Evolutionary conservation across 345 rosid species (phyloP).

Genomic region (Salix caprea): DNA sequence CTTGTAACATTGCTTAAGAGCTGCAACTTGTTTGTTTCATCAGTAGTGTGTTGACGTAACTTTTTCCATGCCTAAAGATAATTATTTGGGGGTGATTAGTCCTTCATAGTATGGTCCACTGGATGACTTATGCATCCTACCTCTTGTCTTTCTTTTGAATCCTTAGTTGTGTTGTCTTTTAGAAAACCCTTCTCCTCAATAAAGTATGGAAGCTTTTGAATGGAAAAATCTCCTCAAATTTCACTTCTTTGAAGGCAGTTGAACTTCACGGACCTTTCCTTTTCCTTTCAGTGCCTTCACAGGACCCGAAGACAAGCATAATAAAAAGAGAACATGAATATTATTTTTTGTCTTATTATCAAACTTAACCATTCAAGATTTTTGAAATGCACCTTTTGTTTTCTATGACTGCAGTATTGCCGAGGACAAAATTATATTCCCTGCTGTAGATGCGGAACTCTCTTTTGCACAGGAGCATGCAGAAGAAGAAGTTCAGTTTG

Average conservation of each 20-base stretch:
- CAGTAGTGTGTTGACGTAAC: not conserved
- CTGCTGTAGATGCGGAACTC: conserved; percentile 57
- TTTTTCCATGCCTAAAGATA: not conserved
- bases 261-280: not conserved
- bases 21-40: not conserved
- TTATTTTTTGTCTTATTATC: conserved; percentile 1
- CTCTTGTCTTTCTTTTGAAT: not conserved
- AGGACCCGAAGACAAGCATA: not conserved
- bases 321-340: not conserved
- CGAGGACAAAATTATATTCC: conserved; percentile 60
- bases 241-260: not conserved
- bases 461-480: conserved; percentile 57
- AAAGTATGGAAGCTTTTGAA: not conserved
- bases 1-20: not conserved
- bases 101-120: not conserved
- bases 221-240: not conserved
- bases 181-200: not conserved
- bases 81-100: not conserved
- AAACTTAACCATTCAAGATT: conserved; percentile 1
- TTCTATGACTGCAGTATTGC: conserved; percentile 48
- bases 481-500: conserved; percentile 53
- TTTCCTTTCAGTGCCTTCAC: not conserved
- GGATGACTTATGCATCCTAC: not conserved
- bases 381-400: conserved; percentile 16
- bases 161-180: not conserved